Evolutionary conservation across 352 stramenopile species (phyloP).

Genomic region (Phytophthora constricta): DNA sequence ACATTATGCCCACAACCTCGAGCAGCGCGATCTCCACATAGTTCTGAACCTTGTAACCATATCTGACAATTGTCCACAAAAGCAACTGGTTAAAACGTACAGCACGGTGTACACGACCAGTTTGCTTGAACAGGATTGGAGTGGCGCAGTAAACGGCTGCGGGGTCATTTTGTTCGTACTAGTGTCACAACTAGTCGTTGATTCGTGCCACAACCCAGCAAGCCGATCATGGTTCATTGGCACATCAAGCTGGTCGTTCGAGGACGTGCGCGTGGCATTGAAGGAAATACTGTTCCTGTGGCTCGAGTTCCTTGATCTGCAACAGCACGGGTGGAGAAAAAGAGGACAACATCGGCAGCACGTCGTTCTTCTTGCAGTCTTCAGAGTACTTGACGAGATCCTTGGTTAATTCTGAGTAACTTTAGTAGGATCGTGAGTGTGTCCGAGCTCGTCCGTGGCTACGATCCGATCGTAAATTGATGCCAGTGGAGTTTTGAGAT

Average conservation of each 20-base stretch:
- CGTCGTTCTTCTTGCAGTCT: slow-evolving; percentile 17
- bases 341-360: slow-evolving; percentile 36
- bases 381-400: slow-evolving; percentile 39
- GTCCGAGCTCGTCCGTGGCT: slow-evolving; percentile 35
- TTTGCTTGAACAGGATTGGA: slow-evolving; percentile 19
- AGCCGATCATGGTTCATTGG: slow-evolving; percentile 21
- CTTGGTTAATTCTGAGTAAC: slow-evolving; percentile 40
- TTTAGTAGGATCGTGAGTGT: slow-evolving; percentile 59
- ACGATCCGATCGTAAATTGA: slow-evolving; percentile 54
- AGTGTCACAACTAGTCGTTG: not conserved
- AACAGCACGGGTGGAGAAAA: slow-evolving; percentile 40
- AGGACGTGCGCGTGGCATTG: slow-evolving; percentile 25
- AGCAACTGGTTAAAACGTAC: slow-evolving; percentile 22
- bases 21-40: slow-evolving; percentile 37
- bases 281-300: slow-evolving; percentile 20
- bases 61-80: slow-evolving; percentile 26
- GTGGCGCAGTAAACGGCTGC: slow-evolving; percentile 31
- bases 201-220: not conserved
- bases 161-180: not conserved
- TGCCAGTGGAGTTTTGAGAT: slow-evolving; percentile 63
- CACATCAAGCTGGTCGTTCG: slow-evolving; percentile 1
- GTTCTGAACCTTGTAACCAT: slow-evolving; percentile 19
- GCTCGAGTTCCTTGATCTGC: slow-evolving; percentile 27
- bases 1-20: slow-evolving; percentile 23
- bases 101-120: slow-evolving; percentile 18